Base-by-base conservation (phyloP, 192 early-diverging fungal genomes). In the Coemansia sp. region DNA sequence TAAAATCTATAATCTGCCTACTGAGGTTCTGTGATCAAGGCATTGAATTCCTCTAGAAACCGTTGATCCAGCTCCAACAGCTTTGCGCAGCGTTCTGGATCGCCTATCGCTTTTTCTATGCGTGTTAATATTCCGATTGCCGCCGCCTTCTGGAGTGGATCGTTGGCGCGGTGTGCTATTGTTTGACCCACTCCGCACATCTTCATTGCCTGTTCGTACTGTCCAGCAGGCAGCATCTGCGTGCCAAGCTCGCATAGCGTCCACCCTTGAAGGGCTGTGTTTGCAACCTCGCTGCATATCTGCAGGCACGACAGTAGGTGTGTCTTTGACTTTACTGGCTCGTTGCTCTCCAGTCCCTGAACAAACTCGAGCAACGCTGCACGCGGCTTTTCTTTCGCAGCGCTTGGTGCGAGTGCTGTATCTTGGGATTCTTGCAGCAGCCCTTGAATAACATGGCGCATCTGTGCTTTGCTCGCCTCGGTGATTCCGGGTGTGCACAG, bases 191-290 rank as follows among this genome's bases (percentile, higher is more conserved):
- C 71, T 0, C 60, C 77, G 29, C 77, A 79, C 71, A 74, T 79
- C 53, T 74, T 70, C 77, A 79, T 71, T 7, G 77, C 71, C 59
- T 79, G 77, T 7, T 57, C 71, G 59, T 79, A 79, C 61, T 79
- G 77, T 1, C 77, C 77, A 1, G 71, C 70, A 3, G 68, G 58
- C 52, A 79, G 63, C 33, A 79, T 68, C 68, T 73, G 63, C 30
- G 71, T 65, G 3, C 65, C 77, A 10, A 79, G 61, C 35, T 71
- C 23, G 29, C 77, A 79, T 61, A 79, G 39, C 28, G 77, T 74
- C 77, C 77, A 79, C 1, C 71, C 77, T 35, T 79, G 77, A 37
- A 79, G 51, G 34, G 65, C 62, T 2, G 65, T 37, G 31, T 79
- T 67, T 9, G 62, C 64, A 13, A 55, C 42, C 40, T 74, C 77